phyloP scores from a whole-genome alignment of 345 rosid species.

The Hibiscus syriacus region DNA sequence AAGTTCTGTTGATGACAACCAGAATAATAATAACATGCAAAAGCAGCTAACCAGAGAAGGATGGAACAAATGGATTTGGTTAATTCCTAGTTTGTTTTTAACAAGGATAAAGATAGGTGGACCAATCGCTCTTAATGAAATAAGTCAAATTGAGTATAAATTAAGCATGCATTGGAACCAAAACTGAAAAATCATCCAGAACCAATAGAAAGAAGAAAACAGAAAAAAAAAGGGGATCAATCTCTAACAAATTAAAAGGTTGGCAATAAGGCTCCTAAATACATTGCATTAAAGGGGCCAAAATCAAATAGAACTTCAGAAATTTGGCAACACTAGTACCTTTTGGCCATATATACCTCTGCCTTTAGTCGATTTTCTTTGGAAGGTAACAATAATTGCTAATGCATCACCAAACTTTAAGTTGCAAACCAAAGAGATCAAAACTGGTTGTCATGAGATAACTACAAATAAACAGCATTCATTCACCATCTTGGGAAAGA shows the following conservation, averaged over 20 bases:
- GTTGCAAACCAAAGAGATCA: neutral
- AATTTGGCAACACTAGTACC: neutral
- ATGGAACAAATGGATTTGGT: neutral
- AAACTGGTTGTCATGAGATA: neutral
- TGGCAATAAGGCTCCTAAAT: neutral
- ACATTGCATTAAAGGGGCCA: neutral
- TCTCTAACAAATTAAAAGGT: neutral
- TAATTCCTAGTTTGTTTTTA: neutral
- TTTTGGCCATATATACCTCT: neutral
- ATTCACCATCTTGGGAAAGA: neutral
- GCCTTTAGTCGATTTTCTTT: neutral
- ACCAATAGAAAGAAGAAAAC: neutral
- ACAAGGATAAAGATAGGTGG: neutral
- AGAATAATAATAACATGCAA: too few species aligned
- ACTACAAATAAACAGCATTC: neutral
- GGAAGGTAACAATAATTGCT: neutral
- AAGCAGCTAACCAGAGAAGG: neutral
- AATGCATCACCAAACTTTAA: neutral
- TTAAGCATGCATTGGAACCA: neutral
- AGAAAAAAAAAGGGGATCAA: neutral
- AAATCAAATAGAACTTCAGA: neutral
- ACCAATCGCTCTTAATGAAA: neutral
- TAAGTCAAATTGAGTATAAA: neutral
- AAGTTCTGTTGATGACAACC: neutral
- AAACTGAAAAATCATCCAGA: neutral